Conservation (phyloP, 305 asterid genomes). For the Fraxinus platypoda region DNA sequence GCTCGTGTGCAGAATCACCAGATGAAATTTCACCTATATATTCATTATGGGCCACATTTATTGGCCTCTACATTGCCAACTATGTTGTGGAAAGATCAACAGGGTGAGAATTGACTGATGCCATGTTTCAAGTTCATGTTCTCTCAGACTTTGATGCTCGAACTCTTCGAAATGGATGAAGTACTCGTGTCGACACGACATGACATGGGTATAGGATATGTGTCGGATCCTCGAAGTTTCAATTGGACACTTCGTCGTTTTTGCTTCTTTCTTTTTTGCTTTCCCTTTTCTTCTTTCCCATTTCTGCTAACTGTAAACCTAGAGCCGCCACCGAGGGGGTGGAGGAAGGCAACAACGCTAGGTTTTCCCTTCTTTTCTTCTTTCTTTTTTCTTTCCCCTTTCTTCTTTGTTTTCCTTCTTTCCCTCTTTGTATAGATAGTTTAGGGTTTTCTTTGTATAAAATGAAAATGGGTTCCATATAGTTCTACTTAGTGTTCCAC, state of each 20-base stretch:
- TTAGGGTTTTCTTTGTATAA: too few relatives aligned
- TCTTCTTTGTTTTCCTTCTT: too few relatives aligned
- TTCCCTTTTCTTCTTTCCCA: too few relatives aligned
- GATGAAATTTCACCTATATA: slow-evolving; percentile 94
- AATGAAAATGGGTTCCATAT: too few relatives aligned
- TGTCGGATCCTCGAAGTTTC: background rate
- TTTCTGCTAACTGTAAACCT: too few relatives aligned
- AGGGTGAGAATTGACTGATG: slow-evolving; percentile 60
- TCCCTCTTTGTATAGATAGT: too few relatives aligned
- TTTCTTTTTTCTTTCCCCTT: too few relatives aligned
- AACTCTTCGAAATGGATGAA: background rate
- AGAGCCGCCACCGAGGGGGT: too few relatives aligned
- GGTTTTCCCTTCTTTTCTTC: too few relatives aligned
- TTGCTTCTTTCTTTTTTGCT: too few relatives aligned
- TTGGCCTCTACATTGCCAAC: slow-evolving; percentile 97
- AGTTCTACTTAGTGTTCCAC: background rate
- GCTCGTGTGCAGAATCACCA: slow-evolving; percentile 79
- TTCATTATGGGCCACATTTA: slow-evolving; percentile 99
- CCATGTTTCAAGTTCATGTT: slow-evolving; percentile 18
- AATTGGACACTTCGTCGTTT: background rate
- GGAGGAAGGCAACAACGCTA: too few relatives aligned
- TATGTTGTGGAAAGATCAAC: slow-evolving; percentile 97
- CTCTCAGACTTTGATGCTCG: background rate
- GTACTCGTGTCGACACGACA: background rate
- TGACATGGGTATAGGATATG: background rate